Conservation (phyloP, 495 filamentous ascomycete genomes). For the Talaromyces borbonicus region DNA sequence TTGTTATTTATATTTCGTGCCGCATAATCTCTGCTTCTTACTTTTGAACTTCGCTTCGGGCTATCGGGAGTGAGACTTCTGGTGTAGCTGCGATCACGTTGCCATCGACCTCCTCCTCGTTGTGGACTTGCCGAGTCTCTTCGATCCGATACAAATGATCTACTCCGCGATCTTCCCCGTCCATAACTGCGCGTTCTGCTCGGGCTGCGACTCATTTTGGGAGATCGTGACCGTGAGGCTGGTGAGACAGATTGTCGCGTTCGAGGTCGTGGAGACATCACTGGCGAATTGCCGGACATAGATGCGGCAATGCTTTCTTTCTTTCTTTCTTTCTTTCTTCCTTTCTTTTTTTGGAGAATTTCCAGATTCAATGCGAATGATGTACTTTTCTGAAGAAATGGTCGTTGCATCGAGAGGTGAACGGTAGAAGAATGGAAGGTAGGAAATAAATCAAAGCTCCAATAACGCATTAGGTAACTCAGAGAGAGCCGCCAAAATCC, state of each 20-base stretch:
- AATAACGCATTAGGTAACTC: no score
- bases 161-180: slow-evolving; percentile 31
- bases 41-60: slow-evolving; percentile 50
- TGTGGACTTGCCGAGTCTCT: slow-evolving; percentile 30
- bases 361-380: no score
- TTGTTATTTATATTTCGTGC: neutral
- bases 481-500: no score
- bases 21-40: slow-evolving; percentile 13
- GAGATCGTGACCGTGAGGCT: slow-evolving; percentile 32
- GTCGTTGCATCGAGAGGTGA: no score
- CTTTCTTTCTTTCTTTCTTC: neutral
- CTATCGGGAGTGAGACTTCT: slow-evolving; percentile 36
- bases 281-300: slow-evolving; percentile 1
- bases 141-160: slow-evolving; percentile 30
- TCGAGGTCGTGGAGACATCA: neutral
- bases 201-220: slow-evolving; percentile 16
- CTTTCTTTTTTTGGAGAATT: no score
- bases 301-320: neutral
- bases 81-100: slow-evolving; percentile 36
- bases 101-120: slow-evolving; percentile 23
- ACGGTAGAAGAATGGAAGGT: no score
- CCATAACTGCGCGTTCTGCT: slow-evolving; percentile 5
- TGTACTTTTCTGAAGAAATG: no score
- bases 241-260: slow-evolving; percentile 2
- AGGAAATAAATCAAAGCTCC: no score